Conservation (phyloP, 2,329 filamentous ascomycete species). For the Aurifilum marmelostoma region DNA sequence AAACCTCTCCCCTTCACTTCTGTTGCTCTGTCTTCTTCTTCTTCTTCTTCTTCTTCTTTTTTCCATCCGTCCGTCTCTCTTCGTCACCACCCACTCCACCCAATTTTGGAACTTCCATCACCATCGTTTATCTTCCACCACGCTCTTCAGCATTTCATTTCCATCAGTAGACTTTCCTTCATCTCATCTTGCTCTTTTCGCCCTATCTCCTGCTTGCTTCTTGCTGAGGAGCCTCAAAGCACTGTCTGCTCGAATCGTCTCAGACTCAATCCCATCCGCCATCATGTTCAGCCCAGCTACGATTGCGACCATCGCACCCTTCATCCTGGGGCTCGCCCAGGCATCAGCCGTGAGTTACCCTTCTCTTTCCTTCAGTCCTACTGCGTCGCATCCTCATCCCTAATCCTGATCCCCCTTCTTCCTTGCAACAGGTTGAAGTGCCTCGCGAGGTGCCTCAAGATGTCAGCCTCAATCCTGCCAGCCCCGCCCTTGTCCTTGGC, state of each 20-base stretch:
- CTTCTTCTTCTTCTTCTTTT: background rate
- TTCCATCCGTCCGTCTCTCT: conserved; percentile 1
- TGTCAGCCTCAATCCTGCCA: conserved; percentile 4
- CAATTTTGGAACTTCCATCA: conserved; percentile 14
- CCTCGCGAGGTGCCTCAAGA: conserved; percentile 2
- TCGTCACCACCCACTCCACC: conserved; percentile 1
- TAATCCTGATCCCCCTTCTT: background rate
- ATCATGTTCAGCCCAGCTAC: conserved; percentile 21
- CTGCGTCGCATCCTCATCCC: background rate
- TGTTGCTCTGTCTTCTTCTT: background rate
- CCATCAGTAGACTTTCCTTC: background rate
- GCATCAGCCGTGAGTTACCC: conserved; percentile 6
- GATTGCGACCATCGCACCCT: conserved; percentile 12
- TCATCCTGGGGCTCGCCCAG: conserved; percentile 20
- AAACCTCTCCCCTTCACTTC: background rate
- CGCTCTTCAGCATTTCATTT: background rate
- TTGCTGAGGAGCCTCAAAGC: background rate
- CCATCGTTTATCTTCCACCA: background rate
- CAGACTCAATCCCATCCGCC: background rate
- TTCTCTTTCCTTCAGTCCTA: background rate
- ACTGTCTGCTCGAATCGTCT: background rate
- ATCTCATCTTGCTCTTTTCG: background rate
- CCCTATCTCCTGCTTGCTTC: background rate
- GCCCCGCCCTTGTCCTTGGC: background rate
- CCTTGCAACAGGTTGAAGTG: background rate